Evolutionary conservation across 495 filamentous ascomycete species (phyloP).

Genomic region (Penicillium desertorum): DNA sequence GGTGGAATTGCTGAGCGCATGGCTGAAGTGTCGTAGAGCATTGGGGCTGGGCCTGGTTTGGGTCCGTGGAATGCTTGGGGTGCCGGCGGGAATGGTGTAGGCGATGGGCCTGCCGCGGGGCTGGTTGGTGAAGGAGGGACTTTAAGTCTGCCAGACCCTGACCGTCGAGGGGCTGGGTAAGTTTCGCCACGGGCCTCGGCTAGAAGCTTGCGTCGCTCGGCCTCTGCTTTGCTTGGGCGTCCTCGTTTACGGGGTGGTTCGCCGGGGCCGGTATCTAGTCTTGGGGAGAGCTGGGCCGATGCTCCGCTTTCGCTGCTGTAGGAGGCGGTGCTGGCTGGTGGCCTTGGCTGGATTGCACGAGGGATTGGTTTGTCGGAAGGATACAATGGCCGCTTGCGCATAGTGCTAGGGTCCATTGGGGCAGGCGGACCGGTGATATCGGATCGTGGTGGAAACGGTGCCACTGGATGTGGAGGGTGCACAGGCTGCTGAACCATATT

Average conservation of each 20-base stretch:
- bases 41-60: neutral
- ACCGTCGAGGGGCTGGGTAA: conserved; percentile 45
- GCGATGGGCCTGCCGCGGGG: conserved; percentile 19
- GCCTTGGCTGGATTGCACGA: conserved; percentile 46
- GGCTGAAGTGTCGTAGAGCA: conserved; percentile 16
- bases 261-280: conserved; percentile 26
- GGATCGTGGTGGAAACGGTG: conserved; percentile 18
- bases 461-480: conserved; percentile 22
- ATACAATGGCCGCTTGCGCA: conserved; percentile 40
- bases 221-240: conserved; percentile 58
- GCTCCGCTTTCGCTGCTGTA: conserved; percentile 44
- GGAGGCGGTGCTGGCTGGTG: conserved; percentile 36
- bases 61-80: conserved; percentile 14
- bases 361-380: conserved; percentile 38
- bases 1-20: conserved; percentile 11
- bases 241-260: conserved; percentile 59
- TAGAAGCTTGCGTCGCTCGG: conserved; percentile 50
- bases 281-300: conserved; percentile 41
- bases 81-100: neutral
- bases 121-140: conserved; percentile 37
- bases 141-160: conserved; percentile 33
- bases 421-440: conserved; percentile 26
- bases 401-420: conserved; percentile 24
- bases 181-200: conserved; percentile 53
- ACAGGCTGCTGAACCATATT: conserved; percentile 35